A percentile compares a stretch with the other conserved stretches of the same genome.
Evolutionary conservation across 75 land plant species (phyloP).

Genomic region (Pinus taeda): DNA sequence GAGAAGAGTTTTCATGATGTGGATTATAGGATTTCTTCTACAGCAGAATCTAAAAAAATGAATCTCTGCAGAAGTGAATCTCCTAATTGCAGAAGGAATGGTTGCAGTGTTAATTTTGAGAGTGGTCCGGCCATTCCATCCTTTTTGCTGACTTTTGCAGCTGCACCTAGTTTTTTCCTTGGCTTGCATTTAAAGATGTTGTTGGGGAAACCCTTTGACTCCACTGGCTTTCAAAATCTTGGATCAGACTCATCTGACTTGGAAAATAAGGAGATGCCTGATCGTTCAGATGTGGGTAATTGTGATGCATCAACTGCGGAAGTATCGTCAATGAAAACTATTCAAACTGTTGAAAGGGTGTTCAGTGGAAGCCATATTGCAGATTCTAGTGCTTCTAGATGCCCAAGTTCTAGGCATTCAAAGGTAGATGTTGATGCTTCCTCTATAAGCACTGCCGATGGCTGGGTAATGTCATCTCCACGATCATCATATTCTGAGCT

Average conservation of each 20-base stretch:
- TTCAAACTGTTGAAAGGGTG: not conserved
- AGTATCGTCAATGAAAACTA: not conserved
- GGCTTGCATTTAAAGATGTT: conserved; percentile 51
- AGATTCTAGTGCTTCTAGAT: conserved; percentile 4
- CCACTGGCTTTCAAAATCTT: conserved; percentile 14
- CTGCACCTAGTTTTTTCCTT: conserved; percentile 38
- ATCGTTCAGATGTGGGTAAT: not conserved
- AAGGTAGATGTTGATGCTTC: conserved; percentile 15
- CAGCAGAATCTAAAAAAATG: conserved; percentile 7
- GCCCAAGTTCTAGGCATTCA: conserved; percentile 2
- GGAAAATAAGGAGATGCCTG: conserved; percentile 2
- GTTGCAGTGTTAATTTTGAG: conserved; percentile 2
- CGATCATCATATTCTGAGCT: conserved; percentile 5
- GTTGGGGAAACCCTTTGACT: conserved; percentile 10
- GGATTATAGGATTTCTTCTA: not conserved
- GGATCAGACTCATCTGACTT: not conserved
- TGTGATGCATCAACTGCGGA: not conserved
- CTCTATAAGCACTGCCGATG: conserved; percentile 16
- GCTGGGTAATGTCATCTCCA: conserved; percentile 12
- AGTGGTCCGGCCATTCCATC: conserved; percentile 12
- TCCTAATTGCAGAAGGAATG: conserved; percentile 9
- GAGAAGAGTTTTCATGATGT: not conserved
- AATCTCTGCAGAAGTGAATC: conserved; percentile 9
- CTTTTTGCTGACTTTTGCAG: conserved; percentile 33
- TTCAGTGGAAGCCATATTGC: conserved; percentile 9